Conservation (phyloP, 192 early-diverging fungal genomes). For the Neocallimastix lanati region DNA sequence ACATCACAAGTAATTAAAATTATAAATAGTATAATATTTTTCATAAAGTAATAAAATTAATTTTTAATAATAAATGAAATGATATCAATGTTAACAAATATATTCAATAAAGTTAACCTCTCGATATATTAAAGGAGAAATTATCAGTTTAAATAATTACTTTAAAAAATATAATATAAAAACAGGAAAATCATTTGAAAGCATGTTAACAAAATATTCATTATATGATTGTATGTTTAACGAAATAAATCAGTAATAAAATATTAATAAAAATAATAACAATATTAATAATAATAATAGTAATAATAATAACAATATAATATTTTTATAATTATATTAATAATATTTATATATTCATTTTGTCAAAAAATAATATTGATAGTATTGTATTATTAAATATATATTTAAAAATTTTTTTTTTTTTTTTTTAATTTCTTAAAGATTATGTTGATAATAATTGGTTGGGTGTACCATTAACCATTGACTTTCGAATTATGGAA, state of each 20-base stretch:
- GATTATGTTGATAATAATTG: not conserved
- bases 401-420: no score
- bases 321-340: no score
- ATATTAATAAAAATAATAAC: no score
- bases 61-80: not conserved
- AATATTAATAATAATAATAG: no score
- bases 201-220: not conserved
- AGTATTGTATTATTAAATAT: no score
- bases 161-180: not conserved
- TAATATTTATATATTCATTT: no score
- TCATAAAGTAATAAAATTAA: not conserved
- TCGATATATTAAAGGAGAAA: not conserved
- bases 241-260: not conserved
- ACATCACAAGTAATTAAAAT: not conserved
- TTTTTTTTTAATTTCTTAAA: no score
- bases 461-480: not conserved
- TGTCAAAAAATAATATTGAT: no score
- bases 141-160: not conserved
- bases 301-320: no score
- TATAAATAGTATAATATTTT: not conserved
- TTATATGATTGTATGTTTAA: not conserved
- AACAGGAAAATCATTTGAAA: not conserved
- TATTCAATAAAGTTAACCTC: no score
- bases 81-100: no score
- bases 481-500: not conserved